Percentiles rank a stretch among this genome's conserved stretches.
phyloP scores from a whole-genome alignment of 805 yeast genomes.

The Teunomyces stri region DNA sequence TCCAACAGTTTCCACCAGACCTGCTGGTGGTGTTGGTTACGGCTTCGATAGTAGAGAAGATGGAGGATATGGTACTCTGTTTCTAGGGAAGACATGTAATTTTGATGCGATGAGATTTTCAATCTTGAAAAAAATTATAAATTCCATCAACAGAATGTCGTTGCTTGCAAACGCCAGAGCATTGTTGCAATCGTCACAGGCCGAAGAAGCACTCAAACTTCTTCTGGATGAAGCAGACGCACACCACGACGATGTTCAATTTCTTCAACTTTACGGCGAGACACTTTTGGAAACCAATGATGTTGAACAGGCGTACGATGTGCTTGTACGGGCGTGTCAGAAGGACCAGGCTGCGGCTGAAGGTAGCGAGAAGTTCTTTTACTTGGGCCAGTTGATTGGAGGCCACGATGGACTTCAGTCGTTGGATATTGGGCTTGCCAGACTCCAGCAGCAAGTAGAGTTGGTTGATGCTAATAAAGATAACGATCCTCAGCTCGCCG shows the following conservation, averaged over 20 bases:
- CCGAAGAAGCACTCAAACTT: slow-evolving; percentile 51
- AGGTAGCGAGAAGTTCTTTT: slow-evolving; percentile 82
- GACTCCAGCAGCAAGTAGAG: slow-evolving; percentile 38
- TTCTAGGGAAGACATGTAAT: not conserved
- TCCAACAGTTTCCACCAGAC: slow-evolving; percentile 76
- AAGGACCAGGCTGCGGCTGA: slow-evolving; percentile 62
- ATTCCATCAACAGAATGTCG: not conserved
- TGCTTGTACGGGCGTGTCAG: slow-evolving; percentile 58
- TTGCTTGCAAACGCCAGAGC: slow-evolving; percentile 40
- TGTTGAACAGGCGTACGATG: slow-evolving; percentile 71
- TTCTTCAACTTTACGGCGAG: slow-evolving; percentile 69
- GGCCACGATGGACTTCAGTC: slow-evolving; percentile 68
- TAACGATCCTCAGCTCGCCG: slow-evolving; percentile 22
- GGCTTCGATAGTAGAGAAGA: slow-evolving; percentile 65
- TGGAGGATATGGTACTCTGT: slow-evolving; percentile 61
- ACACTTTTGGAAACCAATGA: slow-evolving; percentile 75
- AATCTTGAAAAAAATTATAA: too few relatives aligned
- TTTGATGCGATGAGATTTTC: slow-evolving; percentile 1
- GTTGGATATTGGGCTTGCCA: slow-evolving; percentile 61
- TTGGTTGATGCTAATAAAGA: slow-evolving; percentile 25
- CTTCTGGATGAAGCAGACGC: slow-evolving; percentile 38
- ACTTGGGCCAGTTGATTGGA: slow-evolving; percentile 88
- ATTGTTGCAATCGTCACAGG: slow-evolving; percentile 45
- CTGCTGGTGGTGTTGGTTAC: slow-evolving; percentile 71
- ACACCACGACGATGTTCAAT: slow-evolving; percentile 37